Base-by-base conservation (phyloP, 2,329 filamentous ascomycete genomes). In the Colletotrichum salicis region DNA sequence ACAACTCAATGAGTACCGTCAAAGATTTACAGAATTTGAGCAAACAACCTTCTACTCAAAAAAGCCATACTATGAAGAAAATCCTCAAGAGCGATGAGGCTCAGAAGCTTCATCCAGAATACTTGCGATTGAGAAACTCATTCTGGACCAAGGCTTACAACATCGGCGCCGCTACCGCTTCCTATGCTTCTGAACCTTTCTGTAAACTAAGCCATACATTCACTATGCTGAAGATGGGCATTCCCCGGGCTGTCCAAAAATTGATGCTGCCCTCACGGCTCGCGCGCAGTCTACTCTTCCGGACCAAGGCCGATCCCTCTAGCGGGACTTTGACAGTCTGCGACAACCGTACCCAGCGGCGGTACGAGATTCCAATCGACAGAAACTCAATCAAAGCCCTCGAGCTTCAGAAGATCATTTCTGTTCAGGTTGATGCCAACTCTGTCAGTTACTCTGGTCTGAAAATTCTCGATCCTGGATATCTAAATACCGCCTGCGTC, bases 301-400 rank as follows among this genome's bases (percentile, higher is more conserved):
- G 15, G 58, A n/a, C 13, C 7, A 48, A 24, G 33, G 29, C 33
- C 22, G 60, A 31, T 8, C n/a, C n/a, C 13, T 27, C 45, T 11
- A 51, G 19, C 29, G 45, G 27, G 8, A 52, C 45, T 8, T 19
- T 62, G 29, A 52, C 60, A 12, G n/a, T 62, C 12, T 48, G 29
- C 12, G 77, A 79, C 70, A 78, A 78, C 71, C 77, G 78, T 31
- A 79, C 78, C 5, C 76, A 75, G 29, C 74, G 75, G 37, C 75
- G 75, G 29, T 79, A 80, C 73, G 72, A 74, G 19, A 78, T 80
- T 55, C 79, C 79, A 15, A 79, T 81, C 64, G 74, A 65, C 15
- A 74, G 76, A 68, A 80, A 80, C 74, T 75, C 78, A 31, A 76
- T 81, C 64, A 74, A 73, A 33, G 79, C 79, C 19, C 76, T 74